Base-by-base conservation (phyloP, 1,139 yeast species). In the Taphrina confusa region DNA sequence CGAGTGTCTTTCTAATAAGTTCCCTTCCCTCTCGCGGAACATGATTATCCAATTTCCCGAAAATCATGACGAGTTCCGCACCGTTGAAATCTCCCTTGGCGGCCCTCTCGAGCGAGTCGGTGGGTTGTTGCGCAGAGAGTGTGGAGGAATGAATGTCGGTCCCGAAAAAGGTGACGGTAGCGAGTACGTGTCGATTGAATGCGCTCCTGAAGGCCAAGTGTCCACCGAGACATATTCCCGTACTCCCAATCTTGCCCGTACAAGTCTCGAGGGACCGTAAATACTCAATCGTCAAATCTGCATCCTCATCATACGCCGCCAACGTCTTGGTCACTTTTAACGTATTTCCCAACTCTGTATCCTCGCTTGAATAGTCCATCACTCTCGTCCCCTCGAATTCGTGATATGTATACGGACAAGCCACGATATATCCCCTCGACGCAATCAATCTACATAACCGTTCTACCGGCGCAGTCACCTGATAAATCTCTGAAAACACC, bases 171-270 rank as follows among this genome's bases (percentile, higher is more conserved):
- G 90, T 83, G 18, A 85, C 87, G 8, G 85, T 80, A 14, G 92
- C 89, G 28, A 75, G 74, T 36, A 86, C 82, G 61, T 89, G 74
- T 30, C 79, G 77, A 68, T 86, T 90, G 65, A 86, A 76, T 5
- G 86, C 80, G 1, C 88, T 82, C 66, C 95, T 78, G 72, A 81
- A 85, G 0, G 95, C 92, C 68, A 86, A 75, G 69, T 87, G 94
- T 1, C 95, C 95, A 20, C 95, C 95, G 22, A 87, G 80, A 70
- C 95, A 87, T 91, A 87, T 87, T 23, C 95, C 95, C 1, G 92
- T 85, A 56, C 91, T 85, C 28, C 94, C 95, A 65, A 85, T 79
- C 64, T 78, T 80, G 46, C 92, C 92, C 65, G 81, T 84, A 70
- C 87, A 86, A 2, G 88, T 84, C 1, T 79, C 75, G 64, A 86